Evolutionary conservation across 768 basidiomycete species (phyloP), one percentile per base, ranked within the genome.

Genomic region (Leucosporidium yakuticum): DNA sequence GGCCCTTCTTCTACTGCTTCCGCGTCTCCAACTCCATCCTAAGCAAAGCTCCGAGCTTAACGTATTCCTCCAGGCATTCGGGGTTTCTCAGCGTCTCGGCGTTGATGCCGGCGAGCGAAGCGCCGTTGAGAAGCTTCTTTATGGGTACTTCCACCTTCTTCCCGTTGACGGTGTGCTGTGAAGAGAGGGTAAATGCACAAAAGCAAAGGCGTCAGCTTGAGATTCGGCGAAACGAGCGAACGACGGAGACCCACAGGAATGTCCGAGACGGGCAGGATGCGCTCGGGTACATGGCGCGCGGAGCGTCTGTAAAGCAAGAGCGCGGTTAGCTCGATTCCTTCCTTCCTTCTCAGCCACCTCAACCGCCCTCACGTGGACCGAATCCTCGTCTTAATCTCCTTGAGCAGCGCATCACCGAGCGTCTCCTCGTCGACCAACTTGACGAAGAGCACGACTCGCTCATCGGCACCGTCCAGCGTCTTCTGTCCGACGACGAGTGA

Each of bases 131-230:
- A 69, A 85, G 86, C 84, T 88, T 89, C 78, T 87, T 88, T 49
- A 88, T 85, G 17, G 86, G 82, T 14, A 89, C 87, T 77, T 90
- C 89, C 56, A 91, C 88, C 53, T 86, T 84, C 76, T 90, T 91
- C 47, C 86, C 87, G 71, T 89, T 90, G 68, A 90, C 78, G 27
- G 89, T 91, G 76, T 90, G 87, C 6, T 88, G 88, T 32, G 3
- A 23, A 55, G 17, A 1, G 59, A 14, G 14, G 21, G 14, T n/a
- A 19, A 17, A 15, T n/a, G 62, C 53, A 17, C n/a, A 27, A 31
- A n/a, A 32, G 27, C 3, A n/a, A 19, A 4, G 39, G 9, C 39
- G 60, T 56, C 55, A 20, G n/a, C 31, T 56, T 6, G 14, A 2
- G 12, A 60, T n/a, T n/a, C n/a, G n/a, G 44, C 25, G 39, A 29